Base-by-base conservation (phyloP, 306 rosid genomes). In the Ceratonia siliqua region DNA sequence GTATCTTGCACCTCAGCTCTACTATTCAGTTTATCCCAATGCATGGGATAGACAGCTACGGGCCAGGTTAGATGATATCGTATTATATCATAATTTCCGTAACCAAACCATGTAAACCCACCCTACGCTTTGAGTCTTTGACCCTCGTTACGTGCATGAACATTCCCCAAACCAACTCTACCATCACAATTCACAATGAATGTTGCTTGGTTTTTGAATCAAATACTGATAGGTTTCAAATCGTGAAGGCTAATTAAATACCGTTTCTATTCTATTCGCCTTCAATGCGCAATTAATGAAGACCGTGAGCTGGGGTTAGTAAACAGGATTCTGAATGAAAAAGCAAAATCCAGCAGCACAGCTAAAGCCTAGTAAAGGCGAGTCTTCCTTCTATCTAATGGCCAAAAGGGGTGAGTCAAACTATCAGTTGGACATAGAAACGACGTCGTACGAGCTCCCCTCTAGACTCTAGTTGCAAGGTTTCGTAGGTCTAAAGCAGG, bases 401-500 rank as follows among this genome's bases (percentile, higher is more conserved):
- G 42, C 3, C 11, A 41, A 27, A 35, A 15, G 32, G 13, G 13
- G 36, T 8, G 8, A 53, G 36, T 71, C 27, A 7, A 1, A 50
- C 1, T 10, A 11, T 8, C 38, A 39, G 12, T 38, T 12, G 69
- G 50, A 22, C 21, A 14, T 13, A 1, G 69, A 52, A 38, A 64
- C 65, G 56, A 56, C 52, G 57, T 52, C 55, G 73, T 20, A 57
- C 20, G 72, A 28, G 48, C n/a, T n/a, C n/a, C n/a, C n/a, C 27
- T 61, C 76, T 78, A 22, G 32, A 69, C 59, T 68, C 43, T 66
- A 50, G 68, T 20, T 6, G 74, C 58, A 25, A 50, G 21, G 41
- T 5, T 38, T 12, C 21, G 73, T 45, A 57, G 82, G 89, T 77
- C 67, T 84, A 45, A 68, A 56, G 68, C 68, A 80, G 83, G 68